phyloP scores from a whole-genome alignment of 2,329 filamentous ascomycete genomes.

The Teratosphaeriaceae sp. region DNA sequence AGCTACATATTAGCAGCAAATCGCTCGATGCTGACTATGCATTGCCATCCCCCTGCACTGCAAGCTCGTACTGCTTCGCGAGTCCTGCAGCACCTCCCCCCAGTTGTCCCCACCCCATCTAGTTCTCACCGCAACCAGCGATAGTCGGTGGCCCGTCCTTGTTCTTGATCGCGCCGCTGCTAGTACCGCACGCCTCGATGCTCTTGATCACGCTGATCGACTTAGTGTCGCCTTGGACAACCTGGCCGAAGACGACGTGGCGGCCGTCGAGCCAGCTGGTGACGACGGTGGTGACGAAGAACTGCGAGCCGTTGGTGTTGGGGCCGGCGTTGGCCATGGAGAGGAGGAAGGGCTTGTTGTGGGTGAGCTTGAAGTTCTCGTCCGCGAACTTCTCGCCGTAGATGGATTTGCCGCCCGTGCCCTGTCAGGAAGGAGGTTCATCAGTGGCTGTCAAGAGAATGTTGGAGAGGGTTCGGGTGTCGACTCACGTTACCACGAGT shows the following conservation, averaged over 20 bases:
- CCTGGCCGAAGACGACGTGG: conserved; percentile 85
- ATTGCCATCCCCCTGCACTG: not conserved
- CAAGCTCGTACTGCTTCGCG: not conserved
- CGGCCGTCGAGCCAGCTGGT: conserved; percentile 77
- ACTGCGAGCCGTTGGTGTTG: conserved; percentile 84
- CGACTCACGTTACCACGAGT: conserved; percentile 65
- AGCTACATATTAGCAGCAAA: conserved; percentile 3
- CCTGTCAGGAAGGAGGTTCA: too few relatives aligned
- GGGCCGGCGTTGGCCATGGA: conserved; percentile 75
- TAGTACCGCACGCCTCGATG: conserved; percentile 52
- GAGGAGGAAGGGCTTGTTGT: conserved; percentile 54
- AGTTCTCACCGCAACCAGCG: conserved; percentile 33
- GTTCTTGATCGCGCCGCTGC: conserved; percentile 43
- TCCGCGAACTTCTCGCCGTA: conserved; percentile 79
- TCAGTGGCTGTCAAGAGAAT: not conserved
- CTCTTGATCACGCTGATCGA: conserved; percentile 51
- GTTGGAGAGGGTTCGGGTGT: not conserved
- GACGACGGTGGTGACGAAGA: conserved; percentile 82
- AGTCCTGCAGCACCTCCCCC: conserved; percentile 1
- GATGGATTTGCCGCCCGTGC: too few relatives aligned
- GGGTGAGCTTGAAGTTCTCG: conserved; percentile 94
- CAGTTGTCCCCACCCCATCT: not conserved
- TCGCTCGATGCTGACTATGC: conserved; percentile 1
- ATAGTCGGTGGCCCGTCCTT: conserved; percentile 48
- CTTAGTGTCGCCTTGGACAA: conserved; percentile 73